These are phyloP conservation scores for Saccharomycopsis fermentans DNA, from an alignment of 805 yeast genomes.

Conservation along the genomic window DNA sequence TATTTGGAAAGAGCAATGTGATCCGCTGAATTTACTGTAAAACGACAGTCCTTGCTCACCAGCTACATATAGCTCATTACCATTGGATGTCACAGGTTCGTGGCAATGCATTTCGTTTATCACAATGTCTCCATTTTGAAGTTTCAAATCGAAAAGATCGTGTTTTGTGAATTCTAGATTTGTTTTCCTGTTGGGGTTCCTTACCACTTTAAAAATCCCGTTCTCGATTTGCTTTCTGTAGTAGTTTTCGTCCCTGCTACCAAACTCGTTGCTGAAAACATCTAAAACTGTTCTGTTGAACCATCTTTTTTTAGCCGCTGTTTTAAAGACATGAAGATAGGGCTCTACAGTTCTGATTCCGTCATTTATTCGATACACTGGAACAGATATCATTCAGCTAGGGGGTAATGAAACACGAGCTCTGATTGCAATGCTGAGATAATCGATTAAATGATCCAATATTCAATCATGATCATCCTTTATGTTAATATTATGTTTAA, in stretches of 20 bases:
- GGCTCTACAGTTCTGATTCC: slow-evolving; percentile 29
- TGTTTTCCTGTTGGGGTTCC: background rate
- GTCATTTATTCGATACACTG: slow-evolving; percentile 12
- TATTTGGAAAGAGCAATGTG: slow-evolving; percentile 24
- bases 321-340: slow-evolving; percentile 24
- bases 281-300: slow-evolving; percentile 24
- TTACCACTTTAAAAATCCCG: background rate
- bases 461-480: background rate
- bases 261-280: slow-evolving; percentile 27
- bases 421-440: no score
- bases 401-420: no score
- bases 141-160: background rate
- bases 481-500: background rate
- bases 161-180: background rate
- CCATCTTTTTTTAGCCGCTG: slow-evolving; percentile 31
- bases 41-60: background rate
- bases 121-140: slow-evolving; percentile 9
- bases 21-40: slow-evolving; percentile 1
- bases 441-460: background rate
- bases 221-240: background rate
- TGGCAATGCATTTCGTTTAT: slow-evolving; percentile 11
- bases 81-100: slow-evolving; percentile 15
- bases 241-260: slow-evolving; percentile 7
- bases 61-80: slow-evolving; percentile 3
- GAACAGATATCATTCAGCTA: background rate